Conservation (phyloP, 768 basidiomycete species). For the Infundibulicybe gibba region DNA sequence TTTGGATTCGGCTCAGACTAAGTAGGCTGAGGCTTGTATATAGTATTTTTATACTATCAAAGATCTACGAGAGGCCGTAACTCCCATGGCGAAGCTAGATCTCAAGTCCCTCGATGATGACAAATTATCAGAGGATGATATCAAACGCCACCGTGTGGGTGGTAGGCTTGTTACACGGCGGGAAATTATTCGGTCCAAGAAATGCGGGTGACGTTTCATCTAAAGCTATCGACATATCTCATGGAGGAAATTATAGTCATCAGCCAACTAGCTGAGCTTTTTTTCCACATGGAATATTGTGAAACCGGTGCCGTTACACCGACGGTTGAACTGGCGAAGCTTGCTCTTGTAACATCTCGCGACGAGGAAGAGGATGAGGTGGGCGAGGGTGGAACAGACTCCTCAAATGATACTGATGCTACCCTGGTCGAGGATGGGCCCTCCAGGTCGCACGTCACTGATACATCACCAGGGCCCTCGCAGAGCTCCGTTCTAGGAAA, state of each 20-base stretch:
- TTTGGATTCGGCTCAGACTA: background rate
- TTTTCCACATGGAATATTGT: slow-evolving; percentile 69
- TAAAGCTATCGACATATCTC: slow-evolving; percentile 6
- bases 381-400: slow-evolving; percentile 70
- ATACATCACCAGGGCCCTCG: slow-evolving; percentile 29
- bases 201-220: slow-evolving; percentile 50
- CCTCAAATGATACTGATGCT: slow-evolving; percentile 85
- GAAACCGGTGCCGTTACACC: slow-evolving; percentile 73
- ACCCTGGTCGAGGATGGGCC: slow-evolving; percentile 80
- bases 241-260: slow-evolving; percentile 52
- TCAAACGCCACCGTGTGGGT: slow-evolving; percentile 83
- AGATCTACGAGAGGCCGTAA: slow-evolving; percentile 77
- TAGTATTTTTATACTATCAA: slow-evolving; percentile 97
- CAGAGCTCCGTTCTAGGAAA: slow-evolving; percentile 66
- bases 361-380: slow-evolving; percentile 86
- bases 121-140: slow-evolving; percentile 75
- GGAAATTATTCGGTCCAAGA: slow-evolving; percentile 81
- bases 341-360: slow-evolving; percentile 85
- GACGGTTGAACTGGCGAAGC: slow-evolving; percentile 81
- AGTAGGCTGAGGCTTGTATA: slow-evolving; percentile 1
- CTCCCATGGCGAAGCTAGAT: slow-evolving; percentile 51
- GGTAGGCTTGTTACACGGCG: slow-evolving; percentile 77
- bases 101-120: slow-evolving; percentile 59
- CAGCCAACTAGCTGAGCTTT: slow-evolving; percentile 72
- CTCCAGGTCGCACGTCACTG: slow-evolving; percentile 26